Evolutionary conservation across 2,329 filamentous ascomycete genomes (phyloP), one percentile per base, ranked within the genome.

Genomic region (Albifimbria verrucaria): DNA sequence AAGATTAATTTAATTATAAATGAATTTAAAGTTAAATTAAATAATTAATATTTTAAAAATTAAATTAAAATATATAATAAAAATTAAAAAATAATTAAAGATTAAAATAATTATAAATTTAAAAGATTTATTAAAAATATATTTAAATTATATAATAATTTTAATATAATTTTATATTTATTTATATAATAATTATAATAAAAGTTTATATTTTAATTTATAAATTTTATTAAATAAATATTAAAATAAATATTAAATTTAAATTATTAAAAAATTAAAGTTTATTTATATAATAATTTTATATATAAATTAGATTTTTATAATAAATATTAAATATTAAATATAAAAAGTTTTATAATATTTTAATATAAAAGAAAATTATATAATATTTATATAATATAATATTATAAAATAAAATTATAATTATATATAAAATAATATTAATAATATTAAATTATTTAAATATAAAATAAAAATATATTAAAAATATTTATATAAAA

Each of bases 151-250:
- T 44, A 47, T 21, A 24, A 17, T 47, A 51, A 28, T 7, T 41
- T 48, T 51, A 26, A 22, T 28, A 49, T 44, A 17, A 26, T 42
- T 45, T 32, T 15, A 18, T 28, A 42, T 28, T 25, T 39, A 42
- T 21, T 47, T 47, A 50, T 43, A 43, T 39, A 46, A 46, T 48
- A 51, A 36, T 15, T 44, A 43, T 43, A 49, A 24, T 20, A 50
- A 43, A 36, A 42, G 41, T 42, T 50, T 36, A 22, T 48, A 48
- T 22, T 44, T 9, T 43, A 20, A 21, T 32, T 36, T 44, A 48
- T 21, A 10, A 4, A 23, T 51, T n/a, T 46, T 15, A 45, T 45
- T 43, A 24, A 46, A 15, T 21, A 20, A 41, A 50, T 12, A 46
- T 26, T 23, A 22, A 26, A 48, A 43, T 24, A 41, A 48, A 44